phyloP scores from a whole-genome alignment of 2,329 filamentous ascomycete genomes.

The Aspergillus sergii region DNA sequence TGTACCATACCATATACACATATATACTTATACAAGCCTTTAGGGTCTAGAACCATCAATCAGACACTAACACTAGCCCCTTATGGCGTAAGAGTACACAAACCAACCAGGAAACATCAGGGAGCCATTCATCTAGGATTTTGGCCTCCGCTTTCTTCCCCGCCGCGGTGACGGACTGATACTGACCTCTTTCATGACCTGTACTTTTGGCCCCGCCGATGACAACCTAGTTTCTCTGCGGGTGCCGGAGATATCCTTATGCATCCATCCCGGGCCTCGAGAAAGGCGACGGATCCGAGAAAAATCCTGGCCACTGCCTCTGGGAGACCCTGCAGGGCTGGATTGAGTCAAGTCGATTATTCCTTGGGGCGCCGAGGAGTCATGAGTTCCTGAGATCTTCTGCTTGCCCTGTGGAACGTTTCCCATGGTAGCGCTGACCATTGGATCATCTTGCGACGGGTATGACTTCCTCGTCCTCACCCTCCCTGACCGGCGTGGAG shows the following conservation, averaged over 20 bases:
- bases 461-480: background rate
- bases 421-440: conserved; percentile 14
- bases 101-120: background rate
- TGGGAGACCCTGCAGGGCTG: conserved; percentile 33
- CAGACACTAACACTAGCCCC: too few relatives aligned
- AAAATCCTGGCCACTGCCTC: conserved; percentile 33
- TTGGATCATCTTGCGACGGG: conserved; percentile 13
- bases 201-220: conserved; percentile 20
- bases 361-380: conserved; percentile 16
- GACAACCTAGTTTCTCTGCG: conserved; percentile 23
- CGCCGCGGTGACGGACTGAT: conserved; percentile 20
- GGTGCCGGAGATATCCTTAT: conserved; percentile 24
- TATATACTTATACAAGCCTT: too few relatives aligned
- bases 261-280: conserved; percentile 32
- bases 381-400: background rate
- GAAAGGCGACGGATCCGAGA: conserved; percentile 32
- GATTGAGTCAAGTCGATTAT: conserved; percentile 43
- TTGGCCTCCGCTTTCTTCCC: conserved; percentile 3
- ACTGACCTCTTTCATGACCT: conserved; percentile 22
- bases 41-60: too few relatives aligned
- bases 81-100: too few relatives aligned
- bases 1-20: background rate
- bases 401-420: conserved; percentile 5
- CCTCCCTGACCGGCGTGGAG: background rate
- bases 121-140: background rate